Evolutionary conservation across 805 yeast genomes (phyloP).

Genomic region (Millerozyma acaciae): DNA sequence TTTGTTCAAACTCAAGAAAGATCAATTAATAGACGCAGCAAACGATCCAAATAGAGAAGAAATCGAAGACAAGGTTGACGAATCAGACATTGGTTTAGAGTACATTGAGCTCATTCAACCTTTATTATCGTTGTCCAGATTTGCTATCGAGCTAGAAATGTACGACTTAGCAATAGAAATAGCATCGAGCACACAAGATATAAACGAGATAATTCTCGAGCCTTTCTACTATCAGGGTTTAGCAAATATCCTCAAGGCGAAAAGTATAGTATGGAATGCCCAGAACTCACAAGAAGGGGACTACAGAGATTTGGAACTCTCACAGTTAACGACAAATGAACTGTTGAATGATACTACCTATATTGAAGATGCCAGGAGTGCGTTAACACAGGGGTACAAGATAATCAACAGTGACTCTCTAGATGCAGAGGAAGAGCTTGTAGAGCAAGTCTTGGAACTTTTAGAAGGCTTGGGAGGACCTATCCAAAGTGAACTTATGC

Average conservation of each 20-base stretch:
- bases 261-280: constrained; percentile 15
- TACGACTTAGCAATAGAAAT: constrained; percentile 66
- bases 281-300: constrained; percentile 22
- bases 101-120: constrained; percentile 71
- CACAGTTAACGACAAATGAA: constrained; percentile 13
- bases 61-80: constrained; percentile 9
- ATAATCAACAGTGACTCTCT: constrained; percentile 33
- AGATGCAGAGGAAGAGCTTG: constrained; percentile 58
- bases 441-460: constrained; percentile 48
- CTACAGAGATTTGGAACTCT: constrained; percentile 37
- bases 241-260: constrained; percentile 51
- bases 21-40: constrained; percentile 41
- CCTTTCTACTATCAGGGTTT: constrained; percentile 80
- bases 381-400: constrained; percentile 45
- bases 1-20: constrained; percentile 53
- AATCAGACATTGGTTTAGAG: constrained; percentile 44
- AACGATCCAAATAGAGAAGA: constrained; percentile 11
- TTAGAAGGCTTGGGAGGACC: constrained; percentile 62
- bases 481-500: constrained; percentile 38
- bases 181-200: constrained; percentile 61
- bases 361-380: constrained; percentile 38
- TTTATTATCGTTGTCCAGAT: constrained; percentile 65
- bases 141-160: constrained; percentile 71
- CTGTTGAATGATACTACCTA: constrained; percentile 25
- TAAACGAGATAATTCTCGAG: constrained; percentile 83